phyloP scores from a whole-genome alignment of 305 asterid species.

The Fraxinus sp. region DNA sequence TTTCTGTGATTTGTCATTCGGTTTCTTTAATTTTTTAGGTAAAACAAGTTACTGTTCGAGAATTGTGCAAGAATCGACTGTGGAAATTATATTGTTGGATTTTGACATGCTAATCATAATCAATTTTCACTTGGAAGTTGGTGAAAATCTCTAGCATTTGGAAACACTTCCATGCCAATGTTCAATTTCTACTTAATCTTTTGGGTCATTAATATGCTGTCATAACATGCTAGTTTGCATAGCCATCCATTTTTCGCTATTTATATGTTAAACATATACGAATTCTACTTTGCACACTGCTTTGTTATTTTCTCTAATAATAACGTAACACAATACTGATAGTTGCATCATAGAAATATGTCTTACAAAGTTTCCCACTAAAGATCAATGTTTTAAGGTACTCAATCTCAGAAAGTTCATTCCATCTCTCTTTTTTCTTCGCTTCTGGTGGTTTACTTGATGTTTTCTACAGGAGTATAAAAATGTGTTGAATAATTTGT shows the following conservation, averaged over 20 bases:
- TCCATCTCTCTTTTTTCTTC: neutral
- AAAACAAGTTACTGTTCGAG: neutral
- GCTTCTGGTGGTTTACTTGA: neutral
- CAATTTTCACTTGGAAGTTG: neutral
- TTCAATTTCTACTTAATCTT: neutral
- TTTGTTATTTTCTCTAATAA: neutral
- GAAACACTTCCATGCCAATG: neutral
- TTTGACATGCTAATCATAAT: neutral
- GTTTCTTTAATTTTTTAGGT: neutral
- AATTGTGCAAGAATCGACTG: neutral
- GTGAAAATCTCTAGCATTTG: neutral
- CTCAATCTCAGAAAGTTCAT: neutral
- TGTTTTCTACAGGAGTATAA: constrained; percentile 50
- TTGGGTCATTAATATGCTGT: neutral
- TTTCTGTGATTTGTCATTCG: neutral
- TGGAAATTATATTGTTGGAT: neutral
- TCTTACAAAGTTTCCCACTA: neutral
- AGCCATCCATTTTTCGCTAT: neutral
- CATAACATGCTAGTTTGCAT: neutral
- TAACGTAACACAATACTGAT: neutral
- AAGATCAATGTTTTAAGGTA: neutral
- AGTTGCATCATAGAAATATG: neutral
- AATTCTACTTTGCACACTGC: neutral
- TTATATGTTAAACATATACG: neutral
- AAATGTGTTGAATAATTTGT: constrained; percentile 37